Evolutionary conservation across 352 stramenopile genomes (phyloP), one percentile per base, ranked within the genome.

Genomic region (Pelagophyceae sp.): DNA sequence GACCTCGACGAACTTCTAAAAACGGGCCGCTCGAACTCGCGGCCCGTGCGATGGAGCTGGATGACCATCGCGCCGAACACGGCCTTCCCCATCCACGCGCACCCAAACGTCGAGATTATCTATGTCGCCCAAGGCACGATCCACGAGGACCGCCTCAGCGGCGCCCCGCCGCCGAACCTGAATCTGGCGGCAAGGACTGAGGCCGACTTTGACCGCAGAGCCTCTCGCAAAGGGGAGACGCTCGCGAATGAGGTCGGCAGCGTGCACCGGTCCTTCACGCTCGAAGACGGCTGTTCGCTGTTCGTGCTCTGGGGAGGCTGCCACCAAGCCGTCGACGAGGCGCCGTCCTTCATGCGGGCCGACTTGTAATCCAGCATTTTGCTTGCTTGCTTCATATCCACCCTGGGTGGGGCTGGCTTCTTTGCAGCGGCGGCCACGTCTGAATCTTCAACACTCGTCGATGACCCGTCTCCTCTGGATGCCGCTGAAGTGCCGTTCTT

Each of bases 41-140:
- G n/a, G n/a, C n/a, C n/a, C n/a, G n/a, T n/a, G n/a, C n/a, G n/a
- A n/a, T n/a, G n/a, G n/a, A n/a, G n/a, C n/a, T n/a, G n/a, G n/a
- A n/a, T n/a, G n/a, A n/a, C n/a, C n/a, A n/a, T n/a, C n/a, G n/a
- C n/a, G n/a, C n/a, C n/a, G n/a, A n/a, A n/a, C n/a, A n/a, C n/a
- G n/a, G n/a, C n/a, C 54, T 82, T 82, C 33, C 29, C 38, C 5
- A 45, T 84, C 29, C 81, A 84, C 76, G 72, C 76, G 29, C 81
- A 84, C 76, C 78, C 81, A 35, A 84, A 83, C 76, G 51, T 84
- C 1, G 81, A 84, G 60, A 54, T 82, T 11, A 71, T 82, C 0
- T 81, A 80, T 33, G 79, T 76, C 40, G 58, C 78, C 2, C 37
- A 78, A 19, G 81, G 81, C 45, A 63, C 75, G 35, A 50, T 84